A percentile compares a stretch with the other conserved stretches of the same genome.
Evolutionary conservation across 306 rosid genomes (phyloP).

Genomic region (Rubus parviflorus): DNA sequence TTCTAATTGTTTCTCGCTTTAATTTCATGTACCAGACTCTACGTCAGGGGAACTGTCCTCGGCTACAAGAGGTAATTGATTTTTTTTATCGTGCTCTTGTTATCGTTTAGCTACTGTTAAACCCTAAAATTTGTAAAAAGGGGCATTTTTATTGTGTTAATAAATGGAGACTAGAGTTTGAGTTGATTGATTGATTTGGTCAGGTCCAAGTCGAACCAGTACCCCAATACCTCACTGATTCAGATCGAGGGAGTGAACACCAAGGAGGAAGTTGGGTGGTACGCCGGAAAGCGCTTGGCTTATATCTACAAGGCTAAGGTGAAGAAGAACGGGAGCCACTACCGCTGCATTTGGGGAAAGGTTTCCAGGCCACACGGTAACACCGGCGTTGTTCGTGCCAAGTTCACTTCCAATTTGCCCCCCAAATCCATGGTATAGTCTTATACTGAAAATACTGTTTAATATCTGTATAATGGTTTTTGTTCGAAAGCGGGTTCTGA

Average conservation of each 20-base stretch:
- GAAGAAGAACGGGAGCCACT: constrained; percentile 77
- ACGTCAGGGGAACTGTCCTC: constrained; percentile 78
- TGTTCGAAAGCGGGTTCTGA: constrained; percentile 8
- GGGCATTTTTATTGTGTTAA: not conserved
- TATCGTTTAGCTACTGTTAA: not conserved
- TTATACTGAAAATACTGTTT: not conserved
- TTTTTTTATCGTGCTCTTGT: not conserved
- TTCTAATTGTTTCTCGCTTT: not conserved
- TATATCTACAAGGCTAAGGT: constrained; percentile 91
- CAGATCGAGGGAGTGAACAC: constrained; percentile 95
- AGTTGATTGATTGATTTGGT: constrained; percentile 8
- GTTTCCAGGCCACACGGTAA: constrained; percentile 87
- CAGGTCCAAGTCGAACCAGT: constrained; percentile 93
- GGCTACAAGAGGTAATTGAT: constrained; percentile 83
- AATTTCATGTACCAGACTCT: constrained; percentile 50
- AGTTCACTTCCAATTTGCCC: constrained; percentile 88
- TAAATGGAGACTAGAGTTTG: constrained; percentile 4
- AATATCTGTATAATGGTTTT: not conserved
- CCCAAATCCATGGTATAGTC: constrained; percentile 81
- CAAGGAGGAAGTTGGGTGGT: constrained; percentile 92
- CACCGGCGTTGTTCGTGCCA: constrained; percentile 87
- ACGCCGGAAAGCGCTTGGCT: constrained; percentile 78
- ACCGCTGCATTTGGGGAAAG: constrained; percentile 96
- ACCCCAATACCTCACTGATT: constrained; percentile 76
- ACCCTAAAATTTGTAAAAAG: not conserved